phyloP scores from a whole-genome alignment of 225 moss, liverwort and hornwort species.

The Thuidium tamariscinum region DNA sequence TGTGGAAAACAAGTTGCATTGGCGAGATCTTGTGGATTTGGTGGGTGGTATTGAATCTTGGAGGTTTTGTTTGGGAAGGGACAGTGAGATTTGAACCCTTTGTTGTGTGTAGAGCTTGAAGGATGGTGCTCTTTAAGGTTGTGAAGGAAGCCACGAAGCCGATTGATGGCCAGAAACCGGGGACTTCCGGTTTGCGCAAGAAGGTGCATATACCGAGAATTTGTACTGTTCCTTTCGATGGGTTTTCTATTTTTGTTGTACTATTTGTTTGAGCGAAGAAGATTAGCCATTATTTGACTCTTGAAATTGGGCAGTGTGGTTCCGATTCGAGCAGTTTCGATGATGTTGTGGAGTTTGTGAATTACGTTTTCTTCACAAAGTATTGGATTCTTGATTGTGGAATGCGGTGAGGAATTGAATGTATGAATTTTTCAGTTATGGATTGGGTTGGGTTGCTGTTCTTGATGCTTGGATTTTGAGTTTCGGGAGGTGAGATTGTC shows the following conservation, averaged over 20 bases:
- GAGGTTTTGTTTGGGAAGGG: neutral
- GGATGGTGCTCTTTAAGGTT: constrained; percentile 72
- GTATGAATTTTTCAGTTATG: neutral
- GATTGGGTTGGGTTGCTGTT: neutral
- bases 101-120: neutral
- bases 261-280: neutral
- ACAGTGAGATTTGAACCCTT: neutral
- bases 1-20: neutral
- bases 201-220: constrained; percentile 30
- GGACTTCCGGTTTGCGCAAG: constrained; percentile 92
- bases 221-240: no score
- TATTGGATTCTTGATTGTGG: neutral
- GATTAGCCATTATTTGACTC: neutral
- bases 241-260: neutral
- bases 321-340: neutral
- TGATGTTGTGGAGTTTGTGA: neutral
- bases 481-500: neutral
- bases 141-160: constrained; percentile 73
- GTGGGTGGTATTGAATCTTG: neutral
- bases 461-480: neutral
- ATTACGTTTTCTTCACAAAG: neutral
- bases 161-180: constrained; percentile 94
- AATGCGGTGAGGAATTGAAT: neutral
- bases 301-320: neutral
- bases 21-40: neutral